Evolutionary conservation across 1,284 basidiomycete species (phyloP).

Genomic region (Tilletiopsis washingtonensis): DNA sequence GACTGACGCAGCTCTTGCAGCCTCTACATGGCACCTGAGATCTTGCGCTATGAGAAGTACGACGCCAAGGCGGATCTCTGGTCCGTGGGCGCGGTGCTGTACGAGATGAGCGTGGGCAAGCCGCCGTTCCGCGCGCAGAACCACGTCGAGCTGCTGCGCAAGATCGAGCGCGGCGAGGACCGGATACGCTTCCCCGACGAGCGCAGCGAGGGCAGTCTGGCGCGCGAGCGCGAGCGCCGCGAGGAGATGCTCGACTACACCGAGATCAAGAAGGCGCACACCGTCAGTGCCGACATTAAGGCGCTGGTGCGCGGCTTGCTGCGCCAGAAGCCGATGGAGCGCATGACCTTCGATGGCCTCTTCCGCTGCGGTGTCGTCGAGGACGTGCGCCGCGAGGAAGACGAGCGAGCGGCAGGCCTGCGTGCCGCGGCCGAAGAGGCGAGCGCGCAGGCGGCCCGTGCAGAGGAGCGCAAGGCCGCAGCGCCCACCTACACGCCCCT

Average conservation of each 20-base stretch:
- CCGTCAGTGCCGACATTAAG: constrained; percentile 77
- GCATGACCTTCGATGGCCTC: constrained; percentile 85
- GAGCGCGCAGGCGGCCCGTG: neutral
- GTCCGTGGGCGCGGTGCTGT: constrained; percentile 94
- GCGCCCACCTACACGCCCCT: neutral
- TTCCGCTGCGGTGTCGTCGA: constrained; percentile 55
- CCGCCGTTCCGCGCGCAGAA: constrained; percentile 92
- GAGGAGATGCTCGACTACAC: constrained; percentile 8
- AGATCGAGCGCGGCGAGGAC: constrained; percentile 73
- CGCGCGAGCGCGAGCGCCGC: constrained; percentile 30
- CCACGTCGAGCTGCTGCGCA: constrained; percentile 87
- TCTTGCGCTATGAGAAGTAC: constrained; percentile 93
- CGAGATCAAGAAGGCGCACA: constrained; percentile 18
- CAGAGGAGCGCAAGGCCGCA: too few species aligned
- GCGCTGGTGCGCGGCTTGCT: constrained; percentile 72
- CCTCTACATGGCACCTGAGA: constrained; percentile 98
- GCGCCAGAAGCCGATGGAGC: constrained; percentile 73
- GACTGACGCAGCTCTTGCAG: constrained; percentile 49
- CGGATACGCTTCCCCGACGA: constrained; percentile 71
- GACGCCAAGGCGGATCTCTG: constrained; percentile 96
- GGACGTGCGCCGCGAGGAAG: constrained; percentile 5
- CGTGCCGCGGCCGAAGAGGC: neutral
- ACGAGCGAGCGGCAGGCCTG: too few species aligned
- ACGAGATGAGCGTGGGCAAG: constrained; percentile 86
- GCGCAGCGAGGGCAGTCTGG: constrained; percentile 33